Percentiles rank a stretch among this genome's conserved stretches.
These are phyloP conservation scores for Xylariomycetidae sp. DNA, from an alignment of 2,329 filamentous ascomycete genomes.

Conservation along the genomic window DNA sequence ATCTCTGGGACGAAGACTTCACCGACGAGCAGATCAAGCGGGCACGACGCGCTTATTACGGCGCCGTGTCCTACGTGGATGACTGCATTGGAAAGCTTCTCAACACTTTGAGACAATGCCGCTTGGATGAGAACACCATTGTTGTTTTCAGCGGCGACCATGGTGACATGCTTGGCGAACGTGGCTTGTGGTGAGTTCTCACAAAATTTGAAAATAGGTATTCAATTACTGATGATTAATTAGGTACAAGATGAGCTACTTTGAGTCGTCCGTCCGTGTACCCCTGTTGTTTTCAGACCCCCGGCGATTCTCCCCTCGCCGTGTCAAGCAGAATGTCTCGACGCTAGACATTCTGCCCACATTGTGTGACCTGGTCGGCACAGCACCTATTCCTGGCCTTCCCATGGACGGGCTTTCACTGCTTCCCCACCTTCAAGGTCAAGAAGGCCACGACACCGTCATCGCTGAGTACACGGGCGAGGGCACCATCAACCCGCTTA, in stretches of 20 bases:
- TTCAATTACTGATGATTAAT: conserved; percentile 3
- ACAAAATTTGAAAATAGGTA: not conserved
- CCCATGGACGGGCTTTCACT: conserved; percentile 83
- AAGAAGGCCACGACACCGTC: conserved; percentile 75
- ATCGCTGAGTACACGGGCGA: conserved; percentile 94
- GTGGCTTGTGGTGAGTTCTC: conserved; percentile 66
- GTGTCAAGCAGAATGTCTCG: conserved; percentile 78
- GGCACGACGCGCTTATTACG: conserved; percentile 85
- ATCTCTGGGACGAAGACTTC: conserved; percentile 80
- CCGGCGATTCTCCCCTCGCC: conserved; percentile 67
- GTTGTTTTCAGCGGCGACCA: conserved; percentile 92
- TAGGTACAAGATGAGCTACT: conserved; percentile 93
- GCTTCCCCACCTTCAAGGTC: conserved; percentile 68
- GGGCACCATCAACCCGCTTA: conserved; percentile 80
- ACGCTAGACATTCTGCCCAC: conserved; percentile 89
- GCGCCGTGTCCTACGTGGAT: conserved; percentile 89
- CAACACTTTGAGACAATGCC: conserved; percentile 71
- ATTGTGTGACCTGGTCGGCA: conserved; percentile 76
- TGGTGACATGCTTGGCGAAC: conserved; percentile 92
- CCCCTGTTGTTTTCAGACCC: conserved; percentile 83
- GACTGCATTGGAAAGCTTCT: conserved; percentile 85
- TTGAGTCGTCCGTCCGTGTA: conserved; percentile 84
- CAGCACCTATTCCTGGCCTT: conserved; percentile 62
- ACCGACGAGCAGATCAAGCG: conserved; percentile 81
- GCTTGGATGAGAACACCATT: conserved; percentile 79